Evolutionary conservation across 2,329 filamentous ascomycete genomes (phyloP).

Genomic region (Aspergillus hiratsukae): DNA sequence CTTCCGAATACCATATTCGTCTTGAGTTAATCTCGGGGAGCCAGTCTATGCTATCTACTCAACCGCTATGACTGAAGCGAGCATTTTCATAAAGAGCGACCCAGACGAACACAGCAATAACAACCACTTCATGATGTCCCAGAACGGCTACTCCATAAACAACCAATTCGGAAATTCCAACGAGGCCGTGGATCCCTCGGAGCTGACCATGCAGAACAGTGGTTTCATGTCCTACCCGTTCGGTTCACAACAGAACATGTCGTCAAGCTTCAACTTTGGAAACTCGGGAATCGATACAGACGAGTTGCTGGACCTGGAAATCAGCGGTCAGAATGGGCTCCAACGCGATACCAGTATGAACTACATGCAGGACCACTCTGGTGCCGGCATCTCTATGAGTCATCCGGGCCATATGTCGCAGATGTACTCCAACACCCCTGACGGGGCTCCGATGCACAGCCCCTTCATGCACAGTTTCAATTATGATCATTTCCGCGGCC

Average conservation of each 20-base stretch:
- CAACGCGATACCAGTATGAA: slow-evolving; percentile 33
- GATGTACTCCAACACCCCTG: slow-evolving; percentile 85
- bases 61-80: slow-evolving; percentile 49
- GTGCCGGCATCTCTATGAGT: slow-evolving; percentile 53
- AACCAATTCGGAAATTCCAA: slow-evolving; percentile 53
- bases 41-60: not conserved
- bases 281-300: slow-evolving; percentile 81
- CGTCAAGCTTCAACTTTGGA: slow-evolving; percentile 70
- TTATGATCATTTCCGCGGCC: slow-evolving; percentile 68
- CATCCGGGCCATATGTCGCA: slow-evolving; percentile 65
- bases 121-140: slow-evolving; percentile 46
- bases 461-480: slow-evolving; percentile 78
- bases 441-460: slow-evolving; percentile 86
- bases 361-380: slow-evolving; percentile 47
- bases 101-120: slow-evolving; percentile 57
- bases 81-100: slow-evolving; percentile 65
- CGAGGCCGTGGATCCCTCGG: slow-evolving; percentile 74
- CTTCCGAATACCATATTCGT: not conserved
- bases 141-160: slow-evolving; percentile 48
- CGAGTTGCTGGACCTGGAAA: slow-evolving; percentile 68
- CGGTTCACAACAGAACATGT: slow-evolving; percentile 59
- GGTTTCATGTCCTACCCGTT: slow-evolving; percentile 55
- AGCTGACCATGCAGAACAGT: slow-evolving; percentile 64
- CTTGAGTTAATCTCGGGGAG: not conserved
- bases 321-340: slow-evolving; percentile 38